Conservation (phyloP, 306 rosid genomes). For the Ceratonia siliqua region DNA sequence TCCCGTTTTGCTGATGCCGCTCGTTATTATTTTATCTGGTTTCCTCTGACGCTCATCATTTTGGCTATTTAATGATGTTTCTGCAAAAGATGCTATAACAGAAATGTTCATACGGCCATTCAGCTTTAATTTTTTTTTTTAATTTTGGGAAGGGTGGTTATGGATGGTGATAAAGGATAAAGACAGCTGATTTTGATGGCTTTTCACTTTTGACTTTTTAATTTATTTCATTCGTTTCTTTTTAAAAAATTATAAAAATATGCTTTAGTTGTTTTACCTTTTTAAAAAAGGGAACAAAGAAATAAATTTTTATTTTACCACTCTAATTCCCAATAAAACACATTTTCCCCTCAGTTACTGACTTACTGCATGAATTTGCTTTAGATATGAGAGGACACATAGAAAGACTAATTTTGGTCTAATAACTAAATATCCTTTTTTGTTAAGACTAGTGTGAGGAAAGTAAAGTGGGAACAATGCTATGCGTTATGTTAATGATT, state of each 20-base stretch:
- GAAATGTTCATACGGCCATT: background rate
- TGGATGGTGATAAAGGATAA: constrained; percentile 28
- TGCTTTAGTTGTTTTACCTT: background rate
- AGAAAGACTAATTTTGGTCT: background rate
- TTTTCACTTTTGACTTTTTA: background rate
- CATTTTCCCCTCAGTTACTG: too few species aligned
- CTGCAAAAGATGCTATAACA: constrained; percentile 13
- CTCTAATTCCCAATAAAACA: too few species aligned
- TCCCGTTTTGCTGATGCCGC: constrained; percentile 12
- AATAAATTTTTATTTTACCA: background rate
- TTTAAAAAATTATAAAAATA: too few species aligned
- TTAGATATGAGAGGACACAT: background rate
- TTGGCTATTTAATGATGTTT: constrained; percentile 17
- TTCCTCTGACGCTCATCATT: constrained; percentile 7
- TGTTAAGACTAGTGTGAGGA: too few species aligned
- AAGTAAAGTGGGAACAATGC: too few species aligned
- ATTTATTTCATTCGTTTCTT: background rate
- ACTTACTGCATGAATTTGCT: too few species aligned
- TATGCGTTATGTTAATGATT: too few species aligned
- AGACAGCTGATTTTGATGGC: constrained; percentile 30
- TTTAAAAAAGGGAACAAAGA: background rate
- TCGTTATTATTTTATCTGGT: background rate
- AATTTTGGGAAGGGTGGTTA: too few species aligned
- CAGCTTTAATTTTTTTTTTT: background rate
- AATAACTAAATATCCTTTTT: background rate